Evolutionary conservation across 306 rosid genomes (phyloP), one percentile per base, ranked within the genome.

Genomic region (Cucumis hystrix): DNA sequence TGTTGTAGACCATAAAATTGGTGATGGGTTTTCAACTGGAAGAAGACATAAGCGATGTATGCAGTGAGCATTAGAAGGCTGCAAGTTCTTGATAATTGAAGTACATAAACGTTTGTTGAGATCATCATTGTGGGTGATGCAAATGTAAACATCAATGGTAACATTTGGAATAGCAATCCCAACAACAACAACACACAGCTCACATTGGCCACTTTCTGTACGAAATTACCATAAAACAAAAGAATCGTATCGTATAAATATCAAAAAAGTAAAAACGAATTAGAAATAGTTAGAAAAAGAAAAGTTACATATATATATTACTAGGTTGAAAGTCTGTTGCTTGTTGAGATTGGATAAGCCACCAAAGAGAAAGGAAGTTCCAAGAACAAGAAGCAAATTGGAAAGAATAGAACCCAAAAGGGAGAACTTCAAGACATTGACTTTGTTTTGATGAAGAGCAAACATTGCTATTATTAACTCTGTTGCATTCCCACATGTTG

Each of bases 331-430:
- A 84, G 87, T 94, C 77, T 94, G 96, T 76, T 88, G 95, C 15
- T 2, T 60, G 62, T 77, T 23, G 6, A 88, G 41, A 74, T 94
- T 92, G 39, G 85, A 85, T 73, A 94, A 77, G 81, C 97, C 97
- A 55, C 98, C 98, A 75, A 94, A 84, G 17, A 92, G 81, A 16
- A 94, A 88, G 76, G 98, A 94, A 39, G 97, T 92, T 16, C 97
- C 98, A 74, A 95, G 92, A 25, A 95, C 98, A 5, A 95, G 84
- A 52, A 95, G 97, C 68, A 95, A 95, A 79, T 95, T 95, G 49
- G 98, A 95, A 78, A 95, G 96, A 41, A 95, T 51, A n/a, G 98
- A 95, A 68, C 97, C 98, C 82, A 95, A 77, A 15, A 95, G 98
- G 41, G 98, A 92, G 72, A 86, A 90, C 85, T 95, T 95, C 33